These are phyloP conservation scores for Vitellaria paradoxa DNA, from an alignment of 179 eudicot species.

Conservation along the genomic window DNA sequence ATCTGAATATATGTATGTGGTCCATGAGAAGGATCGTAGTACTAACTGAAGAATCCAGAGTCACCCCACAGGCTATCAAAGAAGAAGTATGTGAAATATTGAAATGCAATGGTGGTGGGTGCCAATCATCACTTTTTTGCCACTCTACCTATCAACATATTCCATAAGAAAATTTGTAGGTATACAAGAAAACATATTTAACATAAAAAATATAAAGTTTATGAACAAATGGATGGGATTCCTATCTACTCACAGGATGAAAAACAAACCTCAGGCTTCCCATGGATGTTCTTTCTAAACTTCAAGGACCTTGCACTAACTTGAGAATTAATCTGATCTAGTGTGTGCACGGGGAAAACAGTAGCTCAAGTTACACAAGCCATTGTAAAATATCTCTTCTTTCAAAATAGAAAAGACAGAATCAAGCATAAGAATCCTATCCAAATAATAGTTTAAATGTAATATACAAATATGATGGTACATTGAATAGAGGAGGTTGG, in stretches of 20 bases:
- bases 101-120: slow-evolving; percentile 62
- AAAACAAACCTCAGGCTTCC: slow-evolving; percentile 83
- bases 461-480: not conserved
- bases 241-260: slow-evolving; percentile 4
- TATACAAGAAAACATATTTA: not conserved
- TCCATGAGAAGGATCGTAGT: slow-evolving; percentile 14
- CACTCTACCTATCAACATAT: slow-evolving; percentile 51
- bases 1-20: slow-evolving; percentile 7
- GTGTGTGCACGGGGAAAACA: slow-evolving; percentile 23
- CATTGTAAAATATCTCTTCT: not conserved
- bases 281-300: slow-evolving; percentile 74
- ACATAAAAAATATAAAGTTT: not conserved
- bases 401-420: not conserved
- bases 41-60: slow-evolving; percentile 55
- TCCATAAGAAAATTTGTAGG: not conserved
- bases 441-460: not conserved
- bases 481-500: not conserved
- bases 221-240: not conserved
- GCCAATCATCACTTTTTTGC: slow-evolving; percentile 36
- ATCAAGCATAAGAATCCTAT: not conserved
- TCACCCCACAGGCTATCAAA: slow-evolving; percentile 80
- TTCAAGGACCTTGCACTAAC: slow-evolving; percentile 58
- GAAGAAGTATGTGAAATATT: slow-evolving; percentile 87
- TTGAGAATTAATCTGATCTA: slow-evolving; percentile 71
- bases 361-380: slow-evolving; percentile 15